These are phyloP conservation scores for Neocucurbitaria cava DNA, from an alignment of 2,329 filamentous ascomycete genomes.

Conservation along the genomic window DNA sequence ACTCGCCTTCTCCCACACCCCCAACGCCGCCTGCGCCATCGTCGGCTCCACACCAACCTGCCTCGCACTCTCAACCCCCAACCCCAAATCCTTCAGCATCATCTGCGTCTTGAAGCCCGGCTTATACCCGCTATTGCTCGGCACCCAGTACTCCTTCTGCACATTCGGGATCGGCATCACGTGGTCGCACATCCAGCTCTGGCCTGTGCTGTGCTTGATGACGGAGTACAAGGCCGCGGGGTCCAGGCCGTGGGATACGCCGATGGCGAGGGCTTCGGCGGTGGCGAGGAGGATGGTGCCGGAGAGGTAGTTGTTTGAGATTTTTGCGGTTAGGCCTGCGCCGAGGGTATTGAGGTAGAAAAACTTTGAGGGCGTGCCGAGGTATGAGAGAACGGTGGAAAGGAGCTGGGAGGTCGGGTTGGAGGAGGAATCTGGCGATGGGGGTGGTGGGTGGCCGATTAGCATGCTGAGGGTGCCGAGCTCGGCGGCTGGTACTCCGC, in stretches of 20 bases:
- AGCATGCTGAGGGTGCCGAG: conserved; percentile 35
- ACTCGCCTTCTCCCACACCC: conserved; percentile 34
- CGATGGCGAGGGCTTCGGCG: conserved; percentile 42
- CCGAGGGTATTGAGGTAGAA: conserved; percentile 40
- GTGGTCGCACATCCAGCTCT: conserved; percentile 46
- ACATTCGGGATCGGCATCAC: conserved; percentile 44
- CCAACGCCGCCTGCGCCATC: conserved; percentile 40
- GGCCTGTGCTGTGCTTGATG: conserved; percentile 39
- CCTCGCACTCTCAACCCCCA: conserved; percentile 37
- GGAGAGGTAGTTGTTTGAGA: conserved; percentile 43
- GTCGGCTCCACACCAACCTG: conserved; percentile 32
- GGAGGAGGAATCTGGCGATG: conserved; percentile 8
- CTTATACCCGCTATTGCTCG: conserved; percentile 42
- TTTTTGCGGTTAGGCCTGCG: conserved; percentile 41
- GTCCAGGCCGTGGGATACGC: conserved; percentile 39
- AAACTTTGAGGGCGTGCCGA: conserved; percentile 36
- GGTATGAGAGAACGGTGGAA: conserved; percentile 18
- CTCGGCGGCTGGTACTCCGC: conserved; percentile 41
- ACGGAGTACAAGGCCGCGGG: conserved; percentile 34
- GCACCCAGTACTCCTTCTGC: conserved; percentile 35
- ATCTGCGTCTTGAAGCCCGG: conserved; percentile 46
- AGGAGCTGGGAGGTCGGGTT: conserved; percentile 20
- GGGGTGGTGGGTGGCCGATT: conserved; percentile 30
- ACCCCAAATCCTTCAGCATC: conserved; percentile 43
- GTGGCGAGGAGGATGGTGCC: conserved; percentile 42